Conservation (phyloP, 1,139 yeast species). For the Geotrichum phurueaensis region DNA sequence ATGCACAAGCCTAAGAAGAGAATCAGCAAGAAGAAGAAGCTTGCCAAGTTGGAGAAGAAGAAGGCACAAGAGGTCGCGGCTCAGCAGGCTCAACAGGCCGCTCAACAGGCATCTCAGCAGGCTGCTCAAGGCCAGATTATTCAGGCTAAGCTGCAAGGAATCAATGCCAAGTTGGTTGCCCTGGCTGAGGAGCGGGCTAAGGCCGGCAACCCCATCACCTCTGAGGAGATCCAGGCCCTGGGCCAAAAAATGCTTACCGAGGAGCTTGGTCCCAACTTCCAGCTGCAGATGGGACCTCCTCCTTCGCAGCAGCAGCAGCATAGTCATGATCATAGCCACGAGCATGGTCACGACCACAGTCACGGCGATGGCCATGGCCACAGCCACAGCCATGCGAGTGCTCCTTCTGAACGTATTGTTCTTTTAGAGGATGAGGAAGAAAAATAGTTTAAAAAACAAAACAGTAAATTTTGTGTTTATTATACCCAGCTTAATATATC, state of each 20-base stretch:
- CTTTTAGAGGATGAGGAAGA: conserved; percentile 7
- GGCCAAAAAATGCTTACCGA: conserved; percentile 13
- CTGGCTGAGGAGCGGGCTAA: conserved; percentile 10
- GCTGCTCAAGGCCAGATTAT: conserved; percentile 10
- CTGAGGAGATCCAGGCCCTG: conserved; percentile 9
- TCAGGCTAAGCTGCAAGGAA: conserved; percentile 15
- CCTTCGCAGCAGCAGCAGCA: conserved; percentile 5
- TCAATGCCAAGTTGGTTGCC: conserved; percentile 13
- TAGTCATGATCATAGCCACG: conserved; percentile 8
- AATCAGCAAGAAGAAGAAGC: conserved; percentile 23
- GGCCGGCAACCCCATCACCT: conserved; percentile 17
- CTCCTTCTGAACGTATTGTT: conserved; percentile 3
- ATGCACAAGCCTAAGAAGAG: conserved; percentile 31
- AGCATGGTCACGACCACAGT: conserved; percentile 5
- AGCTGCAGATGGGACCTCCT: conserved; percentile 10
- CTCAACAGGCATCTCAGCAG: conserved; percentile 12
- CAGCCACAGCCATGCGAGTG: conserved; percentile 10
- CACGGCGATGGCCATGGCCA: conserved; percentile 5
- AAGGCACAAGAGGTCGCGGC: conserved; percentile 12
- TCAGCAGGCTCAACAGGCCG: conserved; percentile 10
- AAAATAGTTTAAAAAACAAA: background rate
- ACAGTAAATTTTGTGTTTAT: background rate
- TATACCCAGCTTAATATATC: background rate
- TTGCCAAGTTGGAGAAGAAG: conserved; percentile 19
- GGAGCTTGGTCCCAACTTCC: conserved; percentile 16